A percentile compares a stretch with the other conserved stretches of the same genome.
These are phyloP conservation scores for Pseudopyrenochaeta lycopersici DNA, from an alignment of 2,329 filamentous ascomycete genomes.

Conservation along the genomic window DNA sequence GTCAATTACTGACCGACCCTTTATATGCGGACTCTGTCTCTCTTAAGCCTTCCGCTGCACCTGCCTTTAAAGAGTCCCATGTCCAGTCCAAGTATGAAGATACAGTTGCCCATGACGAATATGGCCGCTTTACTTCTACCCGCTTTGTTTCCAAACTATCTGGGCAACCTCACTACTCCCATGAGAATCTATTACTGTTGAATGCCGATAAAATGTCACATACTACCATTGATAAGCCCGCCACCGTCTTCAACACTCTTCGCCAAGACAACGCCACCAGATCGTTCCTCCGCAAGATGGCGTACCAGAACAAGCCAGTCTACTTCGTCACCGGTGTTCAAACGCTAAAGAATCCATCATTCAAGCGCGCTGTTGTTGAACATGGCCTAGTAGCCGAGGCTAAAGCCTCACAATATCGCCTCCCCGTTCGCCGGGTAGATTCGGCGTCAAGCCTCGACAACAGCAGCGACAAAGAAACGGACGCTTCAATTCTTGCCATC, in stretches of 20 bases:
- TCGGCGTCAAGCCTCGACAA: slow-evolving; percentile 18
- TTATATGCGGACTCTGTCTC: slow-evolving; percentile 22
- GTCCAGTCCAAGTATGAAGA: slow-evolving; percentile 24
- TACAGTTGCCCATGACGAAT: slow-evolving; percentile 25
- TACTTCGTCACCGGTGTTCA: slow-evolving; percentile 56
- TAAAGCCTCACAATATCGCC: slow-evolving; percentile 10
- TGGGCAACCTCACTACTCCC: not conserved
- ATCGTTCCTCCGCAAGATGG: slow-evolving; percentile 31
- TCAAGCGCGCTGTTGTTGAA: slow-evolving; percentile 15
- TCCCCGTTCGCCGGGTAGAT: slow-evolving; percentile 31
- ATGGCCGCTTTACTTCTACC: slow-evolving; percentile 27
- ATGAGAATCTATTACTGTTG: slow-evolving; percentile 24
- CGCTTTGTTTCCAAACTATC: slow-evolving; percentile 13
- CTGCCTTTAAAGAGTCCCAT: slow-evolving; percentile 6
- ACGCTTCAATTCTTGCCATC: slow-evolving; percentile 28
- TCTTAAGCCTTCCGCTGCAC: slow-evolving; percentile 20
- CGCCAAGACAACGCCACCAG: slow-evolving; percentile 27
- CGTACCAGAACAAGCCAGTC: slow-evolving; percentile 56
- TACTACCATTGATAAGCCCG: slow-evolving; percentile 19
- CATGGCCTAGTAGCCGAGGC: slow-evolving; percentile 20
- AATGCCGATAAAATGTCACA: slow-evolving; percentile 29
- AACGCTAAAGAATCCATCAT: slow-evolving; percentile 52
- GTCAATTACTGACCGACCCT: slow-evolving; percentile 41
- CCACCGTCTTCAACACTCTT: slow-evolving; percentile 32
- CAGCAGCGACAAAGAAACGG: slow-evolving; percentile 3